Conservation (phyloP, 805 yeast genomes). For the Brettanomyces custersianus region DNA sequence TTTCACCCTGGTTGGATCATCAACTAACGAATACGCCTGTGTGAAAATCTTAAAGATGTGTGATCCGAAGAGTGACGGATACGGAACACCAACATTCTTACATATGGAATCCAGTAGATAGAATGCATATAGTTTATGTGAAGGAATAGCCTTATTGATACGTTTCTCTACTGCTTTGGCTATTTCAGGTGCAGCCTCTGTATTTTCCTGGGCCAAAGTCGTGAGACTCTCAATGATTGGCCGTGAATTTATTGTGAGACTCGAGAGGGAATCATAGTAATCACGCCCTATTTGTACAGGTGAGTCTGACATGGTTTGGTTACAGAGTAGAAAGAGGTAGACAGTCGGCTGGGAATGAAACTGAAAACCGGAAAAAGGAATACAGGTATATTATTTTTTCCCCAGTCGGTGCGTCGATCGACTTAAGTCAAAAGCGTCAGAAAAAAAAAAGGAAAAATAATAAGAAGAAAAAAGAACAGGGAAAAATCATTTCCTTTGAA, state of each 20-base stretch:
- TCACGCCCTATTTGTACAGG: slow-evolving; percentile 39
- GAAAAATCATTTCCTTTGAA: too few relatives aligned
- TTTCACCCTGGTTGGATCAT: slow-evolving; percentile 64
- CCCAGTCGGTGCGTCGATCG: too few relatives aligned
- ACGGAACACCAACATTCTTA: slow-evolving; percentile 86
- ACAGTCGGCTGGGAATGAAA: too few relatives aligned
- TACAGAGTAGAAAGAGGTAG: slow-evolving; percentile 1
- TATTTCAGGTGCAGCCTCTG: slow-evolving; percentile 67
- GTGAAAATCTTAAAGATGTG: slow-evolving; percentile 64
- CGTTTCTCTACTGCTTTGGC: slow-evolving; percentile 67
- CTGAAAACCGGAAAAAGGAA: too few relatives aligned
- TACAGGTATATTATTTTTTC: too few relatives aligned
- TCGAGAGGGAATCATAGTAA: slow-evolving; percentile 61
- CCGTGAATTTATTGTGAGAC: slow-evolving; percentile 78
- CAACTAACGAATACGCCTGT: slow-evolving; percentile 69
- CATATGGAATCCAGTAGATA: slow-evolving; percentile 87
- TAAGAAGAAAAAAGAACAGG: too few relatives aligned
- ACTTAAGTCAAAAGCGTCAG: too few relatives aligned
- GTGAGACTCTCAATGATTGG: slow-evolving; percentile 86
- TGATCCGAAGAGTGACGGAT: slow-evolving; percentile 67
- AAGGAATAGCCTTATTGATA: slow-evolving; percentile 69
- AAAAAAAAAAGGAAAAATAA: too few relatives aligned
- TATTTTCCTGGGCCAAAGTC: slow-evolving; percentile 77
- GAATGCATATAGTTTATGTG: slow-evolving; percentile 74
- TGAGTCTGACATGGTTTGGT: too few relatives aligned